Base-by-base conservation (phyloP, 371 early-diverging fungal species). In the Blakeslea trispora region DNA sequence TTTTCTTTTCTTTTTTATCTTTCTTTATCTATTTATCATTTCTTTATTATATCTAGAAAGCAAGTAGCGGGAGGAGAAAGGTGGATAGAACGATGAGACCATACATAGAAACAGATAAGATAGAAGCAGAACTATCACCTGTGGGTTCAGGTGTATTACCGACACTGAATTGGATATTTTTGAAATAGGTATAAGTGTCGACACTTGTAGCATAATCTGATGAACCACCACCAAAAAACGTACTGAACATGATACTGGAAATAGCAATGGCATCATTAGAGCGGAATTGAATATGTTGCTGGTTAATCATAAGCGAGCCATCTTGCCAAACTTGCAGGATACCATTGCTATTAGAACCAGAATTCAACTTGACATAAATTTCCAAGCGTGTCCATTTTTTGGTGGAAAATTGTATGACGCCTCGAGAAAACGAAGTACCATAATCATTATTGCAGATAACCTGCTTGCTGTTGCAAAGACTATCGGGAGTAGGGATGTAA, bases 181-280 rank as follows among this genome's bases (percentile, higher is more conserved):
- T 71, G 43, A 68, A 79, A 39, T 69, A 75, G 1, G 69, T 64
- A 8, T 54, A 35, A 0, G 71, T 71, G 45, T 75, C 70, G 1
- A 69, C 60, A 6, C 68, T 62, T 9, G 81, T 75, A 18, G 73
- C 75, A 53, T 73, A 84, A 35, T 55, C 55, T 2, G 24, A 8
- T 18, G 72, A 62, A 1, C 53, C 51, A 5, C 83, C 83, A 28
- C 82, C 82, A 67, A 84, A 82, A 66, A 82, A 82, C 4, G 78
- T 71, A 28, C 63, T 71, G 41, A 74, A 74, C 66, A 71, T 71
- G 15, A 69, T 49, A 53, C 61, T 74, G 49, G 67, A 64, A 1
- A 78, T 61, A 11, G 69, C 78, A 18, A 78, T 40, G 9, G 42
- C 15, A 31, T 62, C 51, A 19, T 43, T 68, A 41, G 42, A 58